Percentiles rank a stretch among this genome's conserved stretches.
phyloP scores from a whole-genome alignment of 768 basidiomycete species.

The Mycena albidolilacea region DNA sequence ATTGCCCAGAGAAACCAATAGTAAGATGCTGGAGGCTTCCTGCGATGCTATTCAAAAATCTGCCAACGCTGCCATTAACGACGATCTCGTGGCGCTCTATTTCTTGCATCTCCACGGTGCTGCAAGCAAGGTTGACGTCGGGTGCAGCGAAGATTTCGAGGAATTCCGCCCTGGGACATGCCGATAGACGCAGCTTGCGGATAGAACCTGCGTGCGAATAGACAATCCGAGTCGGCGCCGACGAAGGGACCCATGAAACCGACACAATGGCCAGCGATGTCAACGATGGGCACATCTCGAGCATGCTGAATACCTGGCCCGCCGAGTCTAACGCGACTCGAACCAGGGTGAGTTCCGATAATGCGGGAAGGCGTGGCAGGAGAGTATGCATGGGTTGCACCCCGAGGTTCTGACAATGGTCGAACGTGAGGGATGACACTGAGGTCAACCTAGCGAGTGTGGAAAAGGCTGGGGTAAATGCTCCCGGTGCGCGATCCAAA shows the following conservation, averaged over 20 bases:
- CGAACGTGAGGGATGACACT: constrained; percentile 17
- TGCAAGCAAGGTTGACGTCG: background rate
- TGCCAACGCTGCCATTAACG: background rate
- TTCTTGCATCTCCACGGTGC: background rate
- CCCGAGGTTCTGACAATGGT: constrained; percentile 4
- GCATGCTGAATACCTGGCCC: constrained; percentile 20
- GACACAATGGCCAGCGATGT: constrained; percentile 2
- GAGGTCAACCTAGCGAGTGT: background rate
- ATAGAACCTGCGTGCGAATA: constrained; percentile 3
- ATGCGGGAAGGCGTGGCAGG: background rate
- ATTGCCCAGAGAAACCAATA: background rate
- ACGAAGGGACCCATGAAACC: background rate
- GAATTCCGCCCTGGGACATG: background rate
- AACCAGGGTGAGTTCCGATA: background rate
- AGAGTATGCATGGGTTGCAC: constrained; percentile 12
- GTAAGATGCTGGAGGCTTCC: background rate
- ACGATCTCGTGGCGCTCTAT: background rate
- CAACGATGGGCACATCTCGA: constrained; percentile 15
- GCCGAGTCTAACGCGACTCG: background rate
- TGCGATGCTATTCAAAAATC: background rate
- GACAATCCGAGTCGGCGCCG: background rate
- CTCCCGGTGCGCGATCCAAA: constrained; percentile 3
- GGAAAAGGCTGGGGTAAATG: background rate
- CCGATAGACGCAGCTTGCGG: background rate
- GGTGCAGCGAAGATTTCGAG: background rate